Base-by-base conservation (phyloP, 2,329 filamentous ascomycete species). In the Claviceps quebecensis region DNA sequence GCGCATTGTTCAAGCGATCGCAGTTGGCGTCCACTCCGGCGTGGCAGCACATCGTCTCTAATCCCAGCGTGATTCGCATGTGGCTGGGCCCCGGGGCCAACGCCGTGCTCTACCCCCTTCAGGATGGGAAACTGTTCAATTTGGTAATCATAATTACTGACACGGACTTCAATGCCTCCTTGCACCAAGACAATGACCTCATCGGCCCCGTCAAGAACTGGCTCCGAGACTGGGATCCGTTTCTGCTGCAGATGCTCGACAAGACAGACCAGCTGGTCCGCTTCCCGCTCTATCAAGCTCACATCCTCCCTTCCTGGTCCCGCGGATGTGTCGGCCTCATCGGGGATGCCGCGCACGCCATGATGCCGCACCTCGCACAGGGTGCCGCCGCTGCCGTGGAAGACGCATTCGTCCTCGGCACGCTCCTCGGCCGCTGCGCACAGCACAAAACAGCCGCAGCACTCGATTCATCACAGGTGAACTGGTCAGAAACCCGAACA, bases 311-410 rank as follows among this genome's bases (percentile, higher is more conserved):
- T 1, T 48, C 14, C 5, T 57, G 53, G 51, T 44, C 40, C 5
- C 44, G 45, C 13, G 56, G 52, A 14, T 29, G 26, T 17, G 54
- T 58, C 11, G 50, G 53, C 16, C 49, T 59, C 17, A 47, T 53
- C 13, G 56, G 57, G 2, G 57, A 58, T 22, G 55, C 57, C 2
- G 54, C 54, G 1, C 57, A 59, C 51, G 54, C 60, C 4, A 59
- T 56, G 22, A 48, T 57, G 0, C 60, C 61, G 0, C 58, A 61
- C 45, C 57, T 61, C 19, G 58, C 54, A 3, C 61, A 63, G 39
- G 60, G 60, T 1, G 60, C 57, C 4, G 61, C 61, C 26, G 57
- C 58, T 53, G 57, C 56, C 2, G 55, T 59, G 38, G 59, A 62
- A 29, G 60, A 63, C 36, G 60, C 55, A 2, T 54, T 57, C 14